Conservation (phyloP, 2,329 filamentous ascomycete species). For the Polytolypa hystricis region DNA sequence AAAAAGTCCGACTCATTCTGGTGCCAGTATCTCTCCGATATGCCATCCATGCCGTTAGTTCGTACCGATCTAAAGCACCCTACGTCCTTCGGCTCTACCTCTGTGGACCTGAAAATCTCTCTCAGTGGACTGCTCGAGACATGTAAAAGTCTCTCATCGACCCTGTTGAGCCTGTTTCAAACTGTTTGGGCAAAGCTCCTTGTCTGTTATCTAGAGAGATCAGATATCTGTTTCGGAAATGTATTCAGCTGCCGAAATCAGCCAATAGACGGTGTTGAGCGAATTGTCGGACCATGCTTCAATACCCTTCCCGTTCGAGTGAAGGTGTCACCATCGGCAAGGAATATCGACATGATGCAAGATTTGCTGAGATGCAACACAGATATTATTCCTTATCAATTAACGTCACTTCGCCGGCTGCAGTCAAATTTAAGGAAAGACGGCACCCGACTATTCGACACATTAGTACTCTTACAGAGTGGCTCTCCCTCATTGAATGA, state of each 20-base stretch:
- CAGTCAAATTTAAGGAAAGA: conserved; percentile 42
- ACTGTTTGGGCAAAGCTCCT: conserved; percentile 61
- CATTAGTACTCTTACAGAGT: conserved; percentile 67
- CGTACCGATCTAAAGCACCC: background rate
- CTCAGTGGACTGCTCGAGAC: conserved; percentile 34
- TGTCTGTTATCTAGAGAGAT: conserved; percentile 40
- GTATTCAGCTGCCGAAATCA: conserved; percentile 68
- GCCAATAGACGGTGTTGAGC: conserved; percentile 53
- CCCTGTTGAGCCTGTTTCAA: conserved; percentile 59
- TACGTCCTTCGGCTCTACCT: conserved; percentile 1
- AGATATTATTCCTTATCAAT: conserved; percentile 55
- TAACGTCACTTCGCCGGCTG: conserved; percentile 62
- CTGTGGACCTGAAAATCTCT: conserved; percentile 21
- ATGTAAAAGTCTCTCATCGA: conserved; percentile 45
- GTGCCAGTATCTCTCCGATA: conserved; percentile 44
- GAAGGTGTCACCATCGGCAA: conserved; percentile 37
- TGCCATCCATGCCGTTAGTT: conserved; percentile 34
- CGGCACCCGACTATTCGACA: conserved; percentile 59
- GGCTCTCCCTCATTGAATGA: conserved; percentile 34
- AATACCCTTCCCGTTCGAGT: conserved; percentile 71
- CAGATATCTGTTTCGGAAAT: conserved; percentile 77
- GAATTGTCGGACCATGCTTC: conserved; percentile 79
- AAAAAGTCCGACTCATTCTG: conserved; percentile 53
- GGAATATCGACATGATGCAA: conserved; percentile 48
- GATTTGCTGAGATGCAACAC: conserved; percentile 52